These are phyloP conservation scores for Tetracladium marchalianum DNA, from an alignment of 495 filamentous ascomycete species.

Conservation along the genomic window DNA sequence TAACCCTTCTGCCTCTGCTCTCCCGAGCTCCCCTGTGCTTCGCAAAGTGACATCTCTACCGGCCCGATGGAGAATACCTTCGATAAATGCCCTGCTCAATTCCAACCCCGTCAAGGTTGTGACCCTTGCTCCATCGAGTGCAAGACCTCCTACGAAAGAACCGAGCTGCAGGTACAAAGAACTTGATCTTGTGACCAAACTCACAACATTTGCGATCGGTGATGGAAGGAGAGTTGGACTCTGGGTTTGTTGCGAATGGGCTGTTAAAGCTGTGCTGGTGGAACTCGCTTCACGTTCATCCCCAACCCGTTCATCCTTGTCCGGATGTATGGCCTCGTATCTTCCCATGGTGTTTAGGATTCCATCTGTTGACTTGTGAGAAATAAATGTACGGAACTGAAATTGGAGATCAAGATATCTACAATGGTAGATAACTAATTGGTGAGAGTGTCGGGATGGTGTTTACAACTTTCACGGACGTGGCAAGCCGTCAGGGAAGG, in stretches of 20 bases:
- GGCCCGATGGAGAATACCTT: slow-evolving; percentile 57
- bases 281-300: slow-evolving; percentile 11
- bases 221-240: slow-evolving; percentile 51
- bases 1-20: slow-evolving; percentile 50
- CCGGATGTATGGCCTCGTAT: neutral
- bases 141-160: slow-evolving; percentile 52
- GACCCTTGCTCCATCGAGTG: slow-evolving; percentile 53
- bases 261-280: neutral
- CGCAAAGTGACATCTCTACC: slow-evolving; percentile 53
- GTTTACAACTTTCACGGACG: neutral
- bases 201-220: slow-evolving; percentile 59
- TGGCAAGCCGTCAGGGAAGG: no score
- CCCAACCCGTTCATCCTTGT: slow-evolving; percentile 21
- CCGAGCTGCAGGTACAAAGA: slow-evolving; percentile 63
- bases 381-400: no score
- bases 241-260: neutral
- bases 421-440: neutral
- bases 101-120: slow-evolving; percentile 64
- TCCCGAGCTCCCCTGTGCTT: slow-evolving; percentile 42
- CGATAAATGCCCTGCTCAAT: slow-evolving; percentile 54
- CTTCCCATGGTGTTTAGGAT: neutral
- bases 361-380: slow-evolving; percentile 4
- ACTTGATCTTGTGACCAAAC: slow-evolving; percentile 56
- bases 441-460: neutral
- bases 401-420: neutral